phyloP scores from a whole-genome alignment of 371 early-diverging fungal genomes.

The Batrachochytrium dendrobatidis region DNA sequence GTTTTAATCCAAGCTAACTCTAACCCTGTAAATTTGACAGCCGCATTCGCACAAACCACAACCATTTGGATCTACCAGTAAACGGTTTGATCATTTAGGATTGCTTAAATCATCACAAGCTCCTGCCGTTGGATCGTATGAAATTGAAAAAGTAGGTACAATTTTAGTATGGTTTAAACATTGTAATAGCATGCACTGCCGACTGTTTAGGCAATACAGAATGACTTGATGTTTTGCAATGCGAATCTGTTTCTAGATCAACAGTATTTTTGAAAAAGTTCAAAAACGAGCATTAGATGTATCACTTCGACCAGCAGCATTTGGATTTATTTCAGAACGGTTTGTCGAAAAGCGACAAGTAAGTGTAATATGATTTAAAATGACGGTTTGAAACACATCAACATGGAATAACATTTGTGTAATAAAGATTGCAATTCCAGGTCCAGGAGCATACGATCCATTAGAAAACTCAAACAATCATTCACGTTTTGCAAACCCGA shows the following conservation, averaged over 20 bases:
- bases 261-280: conserved; percentile 14
- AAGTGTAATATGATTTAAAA: neutral
- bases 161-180: neutral
- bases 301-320: conserved; percentile 20
- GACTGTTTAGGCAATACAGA: neutral
- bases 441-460: conserved; percentile 14
- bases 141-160: conserved; percentile 19
- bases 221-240: neutral
- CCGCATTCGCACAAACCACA: conserved; percentile 22
- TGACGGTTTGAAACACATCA: too few species aligned
- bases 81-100: conserved; percentile 19
- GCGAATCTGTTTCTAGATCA: conserved; percentile 11
- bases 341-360: conserved; percentile 19
- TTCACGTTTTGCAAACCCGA: neutral
- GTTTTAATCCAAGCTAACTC: neutral
- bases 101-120: conserved; percentile 5
- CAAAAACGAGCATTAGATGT: conserved; percentile 10
- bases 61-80: conserved; percentile 35
- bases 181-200: neutral
- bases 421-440: conserved; percentile 8
- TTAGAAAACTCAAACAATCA: neutral
- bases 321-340: conserved; percentile 27
- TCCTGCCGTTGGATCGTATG: conserved; percentile 34
- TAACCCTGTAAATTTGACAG: conserved; percentile 1
- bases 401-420: neutral